Conservation (phyloP, 1,284 basidiomycete species). For the Trametes pubescens region DNA sequence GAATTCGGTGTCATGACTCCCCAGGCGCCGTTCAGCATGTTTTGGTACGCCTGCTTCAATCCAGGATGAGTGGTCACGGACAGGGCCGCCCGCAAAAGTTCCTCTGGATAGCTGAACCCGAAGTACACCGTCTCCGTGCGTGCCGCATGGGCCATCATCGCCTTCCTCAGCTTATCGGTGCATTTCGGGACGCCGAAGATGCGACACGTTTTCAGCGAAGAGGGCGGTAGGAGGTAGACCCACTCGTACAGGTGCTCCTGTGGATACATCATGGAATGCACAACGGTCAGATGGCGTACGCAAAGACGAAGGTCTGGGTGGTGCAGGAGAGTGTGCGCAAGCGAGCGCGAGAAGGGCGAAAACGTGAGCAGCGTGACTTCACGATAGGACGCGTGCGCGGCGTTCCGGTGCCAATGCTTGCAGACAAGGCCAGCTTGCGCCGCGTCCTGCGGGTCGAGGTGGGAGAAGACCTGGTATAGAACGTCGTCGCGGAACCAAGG, state of each 20-base stretch:
- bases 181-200: neutral
- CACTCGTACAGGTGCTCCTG: neutral
- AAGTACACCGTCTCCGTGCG: no score
- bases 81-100: no score
- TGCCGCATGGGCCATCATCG: no score
- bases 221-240: neutral
- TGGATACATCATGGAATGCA: neutral
- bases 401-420: conserved; percentile 5
- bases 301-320: neutral
- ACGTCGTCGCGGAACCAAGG: conserved; percentile 7
- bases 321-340: neutral
- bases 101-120: no score
- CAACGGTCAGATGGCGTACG: neutral
- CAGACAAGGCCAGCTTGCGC: conserved; percentile 4
- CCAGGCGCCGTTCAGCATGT: no score
- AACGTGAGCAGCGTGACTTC: neutral
- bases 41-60: no score
- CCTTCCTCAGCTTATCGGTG: no score
- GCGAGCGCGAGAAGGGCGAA: neutral
- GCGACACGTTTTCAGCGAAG: neutral
- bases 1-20: no score
- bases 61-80: no score
- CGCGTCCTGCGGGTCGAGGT: conserved; percentile 2
- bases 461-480: conserved; percentile 5
- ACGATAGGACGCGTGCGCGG: neutral